phyloP scores from a whole-genome alignment of 495 filamentous ascomycete species.

The Neurospora pannonica region DNA sequence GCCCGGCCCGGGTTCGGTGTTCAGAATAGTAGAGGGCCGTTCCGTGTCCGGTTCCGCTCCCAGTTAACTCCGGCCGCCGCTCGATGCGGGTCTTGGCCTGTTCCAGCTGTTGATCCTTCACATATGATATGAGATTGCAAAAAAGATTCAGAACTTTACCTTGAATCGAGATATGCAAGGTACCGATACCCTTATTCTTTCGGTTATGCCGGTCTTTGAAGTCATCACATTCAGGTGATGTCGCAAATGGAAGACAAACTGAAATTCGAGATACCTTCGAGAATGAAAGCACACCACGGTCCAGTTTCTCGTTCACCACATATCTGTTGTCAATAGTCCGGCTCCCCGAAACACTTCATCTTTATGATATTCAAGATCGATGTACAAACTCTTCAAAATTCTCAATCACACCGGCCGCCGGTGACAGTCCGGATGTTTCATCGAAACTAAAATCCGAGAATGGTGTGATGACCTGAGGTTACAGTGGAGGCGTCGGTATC shows the following conservation, averaged over 20 bases:
- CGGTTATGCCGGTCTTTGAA: not conserved
- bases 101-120: not conserved
- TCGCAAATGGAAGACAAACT: not conserved
- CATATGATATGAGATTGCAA: not conserved
- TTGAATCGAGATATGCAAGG: not conserved
- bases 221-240: not conserved
- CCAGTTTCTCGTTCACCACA: not conserved
- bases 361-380: not conserved
- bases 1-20: not conserved
- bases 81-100: not conserved
- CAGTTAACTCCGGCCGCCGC: not conserved
- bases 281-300: not conserved
- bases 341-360: not conserved
- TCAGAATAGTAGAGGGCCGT: not conserved
- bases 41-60: not conserved
- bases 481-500: not conserved
- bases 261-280: not conserved
- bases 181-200: not conserved
- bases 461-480: not conserved
- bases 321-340: not conserved
- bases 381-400: not conserved
- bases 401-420: not conserved
- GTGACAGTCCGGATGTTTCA: not conserved
- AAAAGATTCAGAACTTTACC: not conserved
- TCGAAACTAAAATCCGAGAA: not conserved